Evolutionary conservation across 1,284 basidiomycete genomes (phyloP).

Genomic region (Heterobasidion irregulare): DNA sequence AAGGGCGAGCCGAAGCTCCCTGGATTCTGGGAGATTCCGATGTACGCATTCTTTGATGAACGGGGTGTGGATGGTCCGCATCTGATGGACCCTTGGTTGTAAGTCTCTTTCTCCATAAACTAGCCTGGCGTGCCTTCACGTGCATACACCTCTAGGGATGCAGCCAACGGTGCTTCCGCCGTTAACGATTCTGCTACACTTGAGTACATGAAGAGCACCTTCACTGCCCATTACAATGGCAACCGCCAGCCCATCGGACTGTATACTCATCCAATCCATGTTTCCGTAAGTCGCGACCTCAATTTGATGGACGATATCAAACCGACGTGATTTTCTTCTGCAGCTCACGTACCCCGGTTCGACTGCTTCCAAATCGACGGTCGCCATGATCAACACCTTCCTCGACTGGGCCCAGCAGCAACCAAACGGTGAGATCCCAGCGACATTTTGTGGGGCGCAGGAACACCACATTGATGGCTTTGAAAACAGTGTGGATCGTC

Average conservation of each 20-base stretch:
- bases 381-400: constrained; percentile 72
- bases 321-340: background rate
- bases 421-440: constrained; percentile 41
- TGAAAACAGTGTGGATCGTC: constrained; percentile 61
- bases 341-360: constrained; percentile 53
- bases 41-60: constrained; percentile 71
- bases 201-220: constrained; percentile 69
- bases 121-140: background rate
- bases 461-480: constrained; percentile 1
- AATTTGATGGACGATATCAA: background rate
- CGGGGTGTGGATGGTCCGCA: constrained; percentile 49
- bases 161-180: constrained; percentile 39
- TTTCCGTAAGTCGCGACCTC: constrained; percentile 39
- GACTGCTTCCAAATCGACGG: constrained; percentile 36
- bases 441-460: background rate
- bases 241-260: constrained; percentile 77
- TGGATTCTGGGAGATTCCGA: constrained; percentile 77
- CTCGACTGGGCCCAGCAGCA: constrained; percentile 77
- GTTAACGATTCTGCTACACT: constrained; percentile 57
- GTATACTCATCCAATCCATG: constrained; percentile 78
- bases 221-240: constrained; percentile 64
- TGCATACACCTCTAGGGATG: constrained; percentile 30
- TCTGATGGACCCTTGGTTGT: constrained; percentile 84
- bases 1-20: constrained; percentile 67
- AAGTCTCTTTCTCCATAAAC: constrained; percentile 18